Evolutionary conservation across 331 rosid species (phyloP).

Genomic region (Arachis monticola): DNA sequence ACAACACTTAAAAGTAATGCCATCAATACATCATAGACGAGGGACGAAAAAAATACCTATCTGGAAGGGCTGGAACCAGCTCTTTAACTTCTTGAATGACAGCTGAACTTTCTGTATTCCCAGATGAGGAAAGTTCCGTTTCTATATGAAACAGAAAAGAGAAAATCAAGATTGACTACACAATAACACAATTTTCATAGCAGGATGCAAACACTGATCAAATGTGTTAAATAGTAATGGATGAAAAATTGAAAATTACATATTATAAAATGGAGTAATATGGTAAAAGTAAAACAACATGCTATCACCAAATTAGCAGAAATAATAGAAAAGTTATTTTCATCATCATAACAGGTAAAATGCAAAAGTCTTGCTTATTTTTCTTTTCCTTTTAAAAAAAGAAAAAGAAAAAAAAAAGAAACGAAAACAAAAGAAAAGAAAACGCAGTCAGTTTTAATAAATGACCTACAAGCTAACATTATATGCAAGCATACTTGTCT

Average conservation of each 20-base stretch:
- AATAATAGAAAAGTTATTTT: background rate
- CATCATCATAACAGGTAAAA: constrained; percentile 17
- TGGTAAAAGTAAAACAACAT: background rate
- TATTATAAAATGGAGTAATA: background rate
- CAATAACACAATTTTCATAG: constrained; percentile 3
- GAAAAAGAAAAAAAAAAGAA: no score
- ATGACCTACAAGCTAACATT: constrained; percentile 57
- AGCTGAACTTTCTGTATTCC: constrained; percentile 33
- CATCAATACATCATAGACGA: background rate
- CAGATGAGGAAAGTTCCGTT: constrained; percentile 38
- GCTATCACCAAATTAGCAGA: background rate
- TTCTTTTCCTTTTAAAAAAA: no score
- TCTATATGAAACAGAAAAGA: constrained; percentile 39
- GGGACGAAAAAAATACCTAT: constrained; percentile 57
- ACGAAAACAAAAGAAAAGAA: no score
- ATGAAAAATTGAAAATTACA: constrained; percentile 24
- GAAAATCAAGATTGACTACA: background rate
- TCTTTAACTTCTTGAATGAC: constrained; percentile 52
- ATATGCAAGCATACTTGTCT: constrained; percentile 71
- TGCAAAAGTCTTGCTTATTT: constrained; percentile 5
- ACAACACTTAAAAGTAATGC: background rate
- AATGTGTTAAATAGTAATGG: background rate
- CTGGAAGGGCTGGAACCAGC: constrained; percentile 65
- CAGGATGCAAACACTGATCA: constrained; percentile 4
- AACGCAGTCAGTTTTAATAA: constrained; percentile 31